These are phyloP conservation scores for Schoenoplectus triqueter DNA, from an alignment of 202 grass and related monocot genomes.

Conservation along the genomic window DNA sequence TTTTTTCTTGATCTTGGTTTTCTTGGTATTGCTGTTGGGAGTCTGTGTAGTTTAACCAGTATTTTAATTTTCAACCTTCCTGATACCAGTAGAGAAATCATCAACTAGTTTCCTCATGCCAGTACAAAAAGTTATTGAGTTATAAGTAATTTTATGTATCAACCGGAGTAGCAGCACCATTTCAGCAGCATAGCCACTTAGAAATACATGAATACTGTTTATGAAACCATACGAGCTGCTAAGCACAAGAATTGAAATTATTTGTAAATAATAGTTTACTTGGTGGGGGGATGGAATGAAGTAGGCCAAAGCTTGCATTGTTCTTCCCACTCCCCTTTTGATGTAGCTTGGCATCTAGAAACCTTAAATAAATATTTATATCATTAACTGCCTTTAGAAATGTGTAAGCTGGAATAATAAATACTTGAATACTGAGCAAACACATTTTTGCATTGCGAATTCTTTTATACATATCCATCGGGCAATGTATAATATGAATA, in stretches of 20 bases:
- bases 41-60: background rate
- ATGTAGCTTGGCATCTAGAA: constrained; percentile 68
- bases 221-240: background rate
- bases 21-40: background rate
- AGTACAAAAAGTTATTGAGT: background rate
- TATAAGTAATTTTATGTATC: background rate
- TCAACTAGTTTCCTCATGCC: background rate
- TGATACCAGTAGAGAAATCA: constrained; percentile 16
- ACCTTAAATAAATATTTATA: constrained; percentile 56
- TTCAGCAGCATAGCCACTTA: constrained; percentile 2
- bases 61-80: constrained; percentile 12
- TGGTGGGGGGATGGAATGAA: constrained; percentile 77
- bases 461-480: background rate
- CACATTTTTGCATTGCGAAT: background rate
- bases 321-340: constrained; percentile 94
- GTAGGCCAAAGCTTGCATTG: constrained; percentile 98
- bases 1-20: background rate
- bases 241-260: background rate
- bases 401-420: constrained; percentile 16
- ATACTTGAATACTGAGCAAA: background rate
- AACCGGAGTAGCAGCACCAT: background rate
- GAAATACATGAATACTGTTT: background rate
- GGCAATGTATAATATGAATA: background rate
- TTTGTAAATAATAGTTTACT: constrained; percentile 49
- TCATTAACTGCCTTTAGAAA: constrained; percentile 44